A percentile compares a stretch with the other conserved stretches of the same genome.
Conservation (phyloP, 2,329 filamentous ascomycete species). For the Pseudocercospora vitis region DNA sequence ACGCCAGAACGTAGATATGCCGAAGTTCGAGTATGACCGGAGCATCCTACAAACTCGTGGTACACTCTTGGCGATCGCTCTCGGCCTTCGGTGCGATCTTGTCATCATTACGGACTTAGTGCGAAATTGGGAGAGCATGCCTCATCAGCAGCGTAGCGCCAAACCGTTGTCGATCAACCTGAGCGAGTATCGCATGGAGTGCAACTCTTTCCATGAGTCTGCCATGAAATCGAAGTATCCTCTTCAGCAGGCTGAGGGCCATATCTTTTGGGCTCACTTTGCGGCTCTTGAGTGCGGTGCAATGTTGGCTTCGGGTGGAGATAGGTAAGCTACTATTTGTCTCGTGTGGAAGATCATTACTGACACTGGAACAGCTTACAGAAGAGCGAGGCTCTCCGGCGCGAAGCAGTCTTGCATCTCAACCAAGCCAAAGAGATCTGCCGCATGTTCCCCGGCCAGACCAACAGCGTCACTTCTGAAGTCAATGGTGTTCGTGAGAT, state of each 20-base stretch:
- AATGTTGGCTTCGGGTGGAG: background rate
- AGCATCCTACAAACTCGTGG: slow-evolving; percentile 35
- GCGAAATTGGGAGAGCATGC: slow-evolving; percentile 22
- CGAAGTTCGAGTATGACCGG: slow-evolving; percentile 24
- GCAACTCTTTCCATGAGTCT: slow-evolving; percentile 42
- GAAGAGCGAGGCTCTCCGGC: slow-evolving; percentile 16
- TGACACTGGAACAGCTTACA: background rate
- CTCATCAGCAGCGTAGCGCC: background rate
- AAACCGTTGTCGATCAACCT: slow-evolving; percentile 38
- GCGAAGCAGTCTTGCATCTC: slow-evolving; percentile 30
- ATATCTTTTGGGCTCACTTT: slow-evolving; percentile 53
- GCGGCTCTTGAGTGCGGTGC: slow-evolving; percentile 45
- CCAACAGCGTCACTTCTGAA: slow-evolving; percentile 44
- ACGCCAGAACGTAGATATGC: slow-evolving; percentile 27
- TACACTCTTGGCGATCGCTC: slow-evolving; percentile 44
- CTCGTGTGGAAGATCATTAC: background rate
- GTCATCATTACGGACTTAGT: slow-evolving; percentile 50
- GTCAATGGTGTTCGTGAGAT: slow-evolving; percentile 48
- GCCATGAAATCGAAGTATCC: slow-evolving; percentile 42
- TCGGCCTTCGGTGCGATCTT: slow-evolving; percentile 54
- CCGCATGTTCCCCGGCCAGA: slow-evolving; percentile 25
- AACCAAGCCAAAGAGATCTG: slow-evolving; percentile 34
- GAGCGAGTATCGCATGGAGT: slow-evolving; percentile 42
- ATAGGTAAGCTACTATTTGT: background rate
- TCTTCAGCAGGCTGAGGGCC: slow-evolving; percentile 52